Conservation (phyloP, 306 rosid species). For the Sicyos edulis region DNA sequence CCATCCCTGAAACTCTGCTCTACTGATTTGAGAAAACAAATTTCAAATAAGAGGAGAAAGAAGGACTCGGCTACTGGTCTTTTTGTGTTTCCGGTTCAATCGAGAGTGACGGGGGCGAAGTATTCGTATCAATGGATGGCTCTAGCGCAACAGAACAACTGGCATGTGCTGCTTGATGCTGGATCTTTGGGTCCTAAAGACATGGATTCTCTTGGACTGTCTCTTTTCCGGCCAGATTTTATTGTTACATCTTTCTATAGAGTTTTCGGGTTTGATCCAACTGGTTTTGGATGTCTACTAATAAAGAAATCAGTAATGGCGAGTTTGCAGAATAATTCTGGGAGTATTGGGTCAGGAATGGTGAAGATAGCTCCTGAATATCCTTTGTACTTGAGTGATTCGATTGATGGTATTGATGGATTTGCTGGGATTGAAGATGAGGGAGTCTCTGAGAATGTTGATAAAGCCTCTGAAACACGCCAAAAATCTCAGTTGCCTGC, state of each 20-base stretch:
- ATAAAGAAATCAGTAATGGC: slow-evolving; percentile 88
- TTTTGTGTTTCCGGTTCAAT: slow-evolving; percentile 38
- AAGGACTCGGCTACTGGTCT: slow-evolving; percentile 61
- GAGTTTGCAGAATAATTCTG: slow-evolving; percentile 80
- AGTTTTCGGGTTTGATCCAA: slow-evolving; percentile 89
- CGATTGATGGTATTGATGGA: slow-evolving; percentile 70
- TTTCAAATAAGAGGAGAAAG: slow-evolving; percentile 72
- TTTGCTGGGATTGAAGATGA: slow-evolving; percentile 58
- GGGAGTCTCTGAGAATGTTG: slow-evolving; percentile 39
- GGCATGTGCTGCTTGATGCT: slow-evolving; percentile 97
- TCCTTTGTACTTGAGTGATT: slow-evolving; percentile 83
- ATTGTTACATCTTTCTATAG: slow-evolving; percentile 90
- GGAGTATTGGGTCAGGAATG: slow-evolving; percentile 87
- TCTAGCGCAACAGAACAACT: slow-evolving; percentile 88
- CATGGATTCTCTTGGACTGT: slow-evolving; percentile 96
- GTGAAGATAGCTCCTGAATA: slow-evolving; percentile 91
- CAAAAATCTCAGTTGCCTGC: slow-evolving; percentile 74
- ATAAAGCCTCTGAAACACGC: slow-evolving; percentile 50
- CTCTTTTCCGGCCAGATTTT: slow-evolving; percentile 92
- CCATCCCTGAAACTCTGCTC: slow-evolving; percentile 93
- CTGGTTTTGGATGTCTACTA: slow-evolving; percentile 93
- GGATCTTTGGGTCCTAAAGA: slow-evolving; percentile 98
- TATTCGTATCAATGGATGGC: slow-evolving; percentile 97
- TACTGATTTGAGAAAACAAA: slow-evolving; percentile 88
- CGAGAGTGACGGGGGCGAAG: slow-evolving; percentile 36